Percentiles rank a stretch among this genome's conserved stretches.
These are phyloP conservation scores for Solidago caesia DNA, from an alignment of 129 eudicot species.

Conservation along the genomic window DNA sequence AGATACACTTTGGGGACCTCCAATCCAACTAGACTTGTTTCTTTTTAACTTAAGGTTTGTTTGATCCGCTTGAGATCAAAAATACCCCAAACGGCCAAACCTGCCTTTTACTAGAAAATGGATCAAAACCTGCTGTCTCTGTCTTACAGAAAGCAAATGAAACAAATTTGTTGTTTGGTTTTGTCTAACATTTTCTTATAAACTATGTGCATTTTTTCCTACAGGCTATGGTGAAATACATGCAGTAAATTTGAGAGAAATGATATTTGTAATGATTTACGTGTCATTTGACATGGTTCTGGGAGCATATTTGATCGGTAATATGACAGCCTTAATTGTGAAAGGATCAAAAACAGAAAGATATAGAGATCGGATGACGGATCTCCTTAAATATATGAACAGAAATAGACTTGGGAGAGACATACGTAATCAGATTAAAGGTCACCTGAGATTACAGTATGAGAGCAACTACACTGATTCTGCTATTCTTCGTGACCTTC, in stretches of 20 bases:
- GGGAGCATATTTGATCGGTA: constrained; percentile 98
- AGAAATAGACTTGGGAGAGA: constrained; percentile 84
- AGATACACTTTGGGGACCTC: no score
- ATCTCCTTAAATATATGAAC: constrained; percentile 84
- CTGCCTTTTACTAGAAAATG: no score
- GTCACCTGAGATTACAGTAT: constrained; percentile 78
- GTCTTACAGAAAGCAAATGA: background rate
- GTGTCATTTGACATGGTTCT: constrained; percentile 95
- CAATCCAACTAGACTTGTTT: no score
- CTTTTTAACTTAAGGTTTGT: no score
- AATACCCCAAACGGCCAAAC: no score
- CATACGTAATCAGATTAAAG: constrained; percentile 80
- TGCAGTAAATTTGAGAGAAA: constrained; percentile 91
- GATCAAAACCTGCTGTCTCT: no score
- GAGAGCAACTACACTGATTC: constrained; percentile 92
- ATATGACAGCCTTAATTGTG: constrained; percentile 92
- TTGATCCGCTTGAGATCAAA: no score
- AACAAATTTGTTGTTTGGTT: background rate
- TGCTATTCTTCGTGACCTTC: constrained; percentile 79
- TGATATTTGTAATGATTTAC: constrained; percentile 86
- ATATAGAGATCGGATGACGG: constrained; percentile 92
- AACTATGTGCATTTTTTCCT: constrained; percentile 19
- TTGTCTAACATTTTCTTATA: background rate
- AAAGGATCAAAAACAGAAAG: constrained; percentile 96
- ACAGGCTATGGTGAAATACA: constrained; percentile 97